Evolutionary conservation across 768 basidiomycete species (phyloP), one percentile per base, ranked within the genome.

Genomic region (Rhodotorula graminis): DNA sequence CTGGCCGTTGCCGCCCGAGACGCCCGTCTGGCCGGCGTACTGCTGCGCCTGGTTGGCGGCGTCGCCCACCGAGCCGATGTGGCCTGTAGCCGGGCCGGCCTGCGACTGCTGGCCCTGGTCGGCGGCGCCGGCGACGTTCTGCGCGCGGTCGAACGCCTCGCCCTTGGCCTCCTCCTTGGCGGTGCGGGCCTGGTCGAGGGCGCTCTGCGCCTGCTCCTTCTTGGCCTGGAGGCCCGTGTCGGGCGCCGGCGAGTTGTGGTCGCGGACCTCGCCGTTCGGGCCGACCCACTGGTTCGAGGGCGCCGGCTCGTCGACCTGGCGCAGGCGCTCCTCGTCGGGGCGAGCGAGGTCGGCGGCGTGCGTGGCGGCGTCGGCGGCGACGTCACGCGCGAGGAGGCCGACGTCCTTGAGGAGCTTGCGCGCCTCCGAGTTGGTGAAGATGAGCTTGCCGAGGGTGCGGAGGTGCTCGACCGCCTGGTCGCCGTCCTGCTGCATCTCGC

Each of bases 391-490:
- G 71, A 83, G 78, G 65, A 82, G 73, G 44, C 82, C 81, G 64
- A 82, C 65, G 74, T 83, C 83, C 59, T 78, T 79, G 40, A 79
- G 61, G 53, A 80, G 77, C 73, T 75, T 75, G 50, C 74, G 71
- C 33, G 72, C 74, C 61, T 78, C 83, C 0, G 90, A 89, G 83
- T 99, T 99, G 79, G 94, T 95, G 73, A 93, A 84, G 78, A 97
- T 84, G 77, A 97, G 88, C 56, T 78, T 79, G 57, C 74, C 84
- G 60, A 99, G 86, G 0, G 93, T 93, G 75, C 93, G 91, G 25
- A 97, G 86, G 81, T 97, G 92, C 67, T 85, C 85, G 59, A 90
- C 86, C 31, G 92, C 91, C 80, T 87, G 80, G 70, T 88, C 82
- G 46, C 84, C 83, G 60, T 93, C 90, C n/a, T 83, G 80, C 67